Conservation (phyloP, 805 yeast genomes). For the Candida alai region DNA sequence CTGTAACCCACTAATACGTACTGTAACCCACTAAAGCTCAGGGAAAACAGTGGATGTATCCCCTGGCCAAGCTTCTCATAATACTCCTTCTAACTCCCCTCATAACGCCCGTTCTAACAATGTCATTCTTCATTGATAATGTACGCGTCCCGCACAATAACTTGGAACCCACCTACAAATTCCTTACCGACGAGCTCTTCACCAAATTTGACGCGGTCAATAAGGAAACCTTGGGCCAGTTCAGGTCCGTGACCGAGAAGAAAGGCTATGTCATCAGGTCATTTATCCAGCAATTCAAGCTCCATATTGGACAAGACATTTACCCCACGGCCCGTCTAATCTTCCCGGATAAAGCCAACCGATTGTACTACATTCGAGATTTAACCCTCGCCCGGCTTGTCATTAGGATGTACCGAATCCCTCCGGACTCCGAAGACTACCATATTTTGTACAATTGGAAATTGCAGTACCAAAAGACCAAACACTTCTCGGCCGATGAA, state of each 20-base stretch:
- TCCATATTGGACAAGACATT: conserved; percentile 46
- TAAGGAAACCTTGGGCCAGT: conserved; percentile 21
- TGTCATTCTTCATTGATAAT: conserved; percentile 14
- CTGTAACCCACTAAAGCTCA: too few relatives aligned
- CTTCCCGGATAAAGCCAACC: conserved; percentile 59
- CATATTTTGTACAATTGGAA: conserved; percentile 35
- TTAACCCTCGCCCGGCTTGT: conserved; percentile 47
- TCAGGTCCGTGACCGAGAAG: conserved; percentile 21
- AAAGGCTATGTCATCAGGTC: conserved; percentile 23
- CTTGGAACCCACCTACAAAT: conserved; percentile 37
- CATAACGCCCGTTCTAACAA: not conserved
- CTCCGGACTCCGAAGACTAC: conserved; percentile 60
- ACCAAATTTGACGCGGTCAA: conserved; percentile 34
- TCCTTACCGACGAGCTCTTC: conserved; percentile 40
- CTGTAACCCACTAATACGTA: too few relatives aligned
- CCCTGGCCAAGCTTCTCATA: too few relatives aligned
- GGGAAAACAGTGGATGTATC: too few relatives aligned
- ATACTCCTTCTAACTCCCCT: too few relatives aligned
- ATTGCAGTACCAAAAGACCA: conserved; percentile 26
- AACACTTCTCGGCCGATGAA: conserved; percentile 41
- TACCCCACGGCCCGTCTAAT: conserved; percentile 62
- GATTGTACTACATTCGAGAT: conserved; percentile 65
- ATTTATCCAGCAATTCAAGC: conserved; percentile 29
- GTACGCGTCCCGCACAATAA: conserved; percentile 30
- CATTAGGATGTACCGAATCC: conserved; percentile 51